A percentile compares a stretch with the other conserved stretches of the same genome.
phyloP scores from a whole-genome alignment of 2,329 filamentous ascomycete species.

The Exophiala phaeomuriformis region DNA sequence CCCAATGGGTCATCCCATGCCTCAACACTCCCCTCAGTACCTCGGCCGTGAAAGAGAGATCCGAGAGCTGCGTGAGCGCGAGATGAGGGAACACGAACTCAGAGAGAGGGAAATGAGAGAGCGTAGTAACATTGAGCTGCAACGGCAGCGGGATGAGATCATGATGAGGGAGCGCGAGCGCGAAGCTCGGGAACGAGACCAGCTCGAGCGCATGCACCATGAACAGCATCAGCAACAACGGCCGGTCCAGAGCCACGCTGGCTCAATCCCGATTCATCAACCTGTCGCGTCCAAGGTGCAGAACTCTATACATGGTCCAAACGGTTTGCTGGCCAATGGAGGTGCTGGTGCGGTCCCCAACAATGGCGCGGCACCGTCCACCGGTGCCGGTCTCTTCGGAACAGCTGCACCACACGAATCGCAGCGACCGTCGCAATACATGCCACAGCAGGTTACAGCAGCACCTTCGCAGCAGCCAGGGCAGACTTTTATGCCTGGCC shows the following conservation, averaged over 20 bases:
- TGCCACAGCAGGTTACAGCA: constrained; percentile 50
- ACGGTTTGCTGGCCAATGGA: constrained; percentile 73
- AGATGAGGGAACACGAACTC: constrained; percentile 58
- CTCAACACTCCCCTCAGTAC: constrained; percentile 27
- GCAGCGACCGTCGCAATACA: constrained; percentile 50
- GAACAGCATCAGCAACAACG: constrained; percentile 60
- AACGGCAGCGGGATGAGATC: constrained; percentile 50
- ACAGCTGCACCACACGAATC: constrained; percentile 38
- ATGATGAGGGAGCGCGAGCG: constrained; percentile 48
- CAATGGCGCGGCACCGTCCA: constrained; percentile 49
- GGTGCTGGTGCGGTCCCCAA: constrained; percentile 49
- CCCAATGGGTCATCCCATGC: constrained; percentile 16
- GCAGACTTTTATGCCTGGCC: constrained; percentile 41
- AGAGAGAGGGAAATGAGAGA: constrained; percentile 31
- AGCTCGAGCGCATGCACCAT: constrained; percentile 41
- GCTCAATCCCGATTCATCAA: constrained; percentile 86
- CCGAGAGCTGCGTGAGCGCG: constrained; percentile 48
- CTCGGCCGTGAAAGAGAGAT: constrained; percentile 32
- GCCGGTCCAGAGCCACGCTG: constrained; percentile 78
- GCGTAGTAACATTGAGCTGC: constrained; percentile 16
- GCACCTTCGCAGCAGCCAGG: constrained; percentile 45
- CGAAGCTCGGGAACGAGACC: constrained; percentile 57
- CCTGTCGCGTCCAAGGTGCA: constrained; percentile 76
- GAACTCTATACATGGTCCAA: constrained; percentile 82
- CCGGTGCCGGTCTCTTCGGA: constrained; percentile 53